Percentiles rank a stretch among this genome's conserved stretches.
These are phyloP conservation scores for Trichosporon ovoides DNA, from an alignment of 1,284 basidiomycete species.

Conservation along the genomic window DNA sequence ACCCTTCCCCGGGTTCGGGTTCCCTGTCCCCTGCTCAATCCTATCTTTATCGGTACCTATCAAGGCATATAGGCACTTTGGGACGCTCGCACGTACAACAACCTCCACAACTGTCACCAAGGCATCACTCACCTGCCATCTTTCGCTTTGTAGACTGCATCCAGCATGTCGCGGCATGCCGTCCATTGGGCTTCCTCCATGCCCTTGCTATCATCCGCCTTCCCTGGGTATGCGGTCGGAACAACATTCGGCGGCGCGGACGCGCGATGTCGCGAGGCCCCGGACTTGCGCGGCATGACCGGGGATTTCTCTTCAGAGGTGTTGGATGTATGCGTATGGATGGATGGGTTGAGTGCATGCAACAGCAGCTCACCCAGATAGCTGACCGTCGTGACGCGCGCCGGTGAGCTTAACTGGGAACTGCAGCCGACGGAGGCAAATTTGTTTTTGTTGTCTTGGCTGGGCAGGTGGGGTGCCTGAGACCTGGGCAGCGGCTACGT, in stretches of 20 bases:
- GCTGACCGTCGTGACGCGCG: background rate
- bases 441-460: background rate
- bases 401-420: background rate
- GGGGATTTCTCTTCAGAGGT: background rate
- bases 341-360: slow-evolving; percentile 4
- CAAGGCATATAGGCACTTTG: slow-evolving; percentile 1
- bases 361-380: background rate
- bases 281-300: slow-evolving; percentile 23
- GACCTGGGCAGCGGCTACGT: background rate
- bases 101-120: background rate
- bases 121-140: slow-evolving; percentile 34
- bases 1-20: slow-evolving; percentile 3
- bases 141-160: slow-evolving; percentile 38
- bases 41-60: background rate
- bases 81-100: background rate
- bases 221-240: slow-evolving; percentile 30
- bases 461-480: no score
- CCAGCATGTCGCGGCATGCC: slow-evolving; percentile 39
- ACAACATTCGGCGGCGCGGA: slow-evolving; percentile 20
- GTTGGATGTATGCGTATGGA: slow-evolving; percentile 4
- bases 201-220: slow-evolving; percentile 23
- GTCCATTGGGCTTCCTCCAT: slow-evolving; percentile 35
- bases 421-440: slow-evolving; percentile 3
- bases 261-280: slow-evolving; percentile 18
- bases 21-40: background rate